Percentiles rank a stretch among this genome's conserved stretches.
Evolutionary conservation across 805 yeast species (phyloP).

Genomic region (Yamadazyma nakazawae): DNA sequence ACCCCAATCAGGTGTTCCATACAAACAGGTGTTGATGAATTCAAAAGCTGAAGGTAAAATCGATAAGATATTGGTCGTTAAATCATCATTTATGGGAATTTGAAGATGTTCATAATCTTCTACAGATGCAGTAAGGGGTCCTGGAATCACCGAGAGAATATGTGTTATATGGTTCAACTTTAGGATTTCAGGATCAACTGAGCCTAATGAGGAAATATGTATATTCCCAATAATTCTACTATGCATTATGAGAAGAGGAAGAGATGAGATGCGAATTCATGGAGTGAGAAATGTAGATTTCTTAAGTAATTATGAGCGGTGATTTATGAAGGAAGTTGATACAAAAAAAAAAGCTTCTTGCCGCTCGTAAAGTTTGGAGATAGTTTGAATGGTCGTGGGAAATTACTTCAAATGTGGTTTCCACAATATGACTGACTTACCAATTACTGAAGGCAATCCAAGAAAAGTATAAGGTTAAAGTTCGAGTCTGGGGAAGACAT

Average conservation of each 20-base stretch:
- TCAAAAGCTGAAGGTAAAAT: constrained; percentile 57
- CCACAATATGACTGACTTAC: too few species aligned
- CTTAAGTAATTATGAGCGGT: neutral
- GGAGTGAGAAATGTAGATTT: neutral
- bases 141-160: constrained; percentile 67
- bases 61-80: constrained; percentile 60
- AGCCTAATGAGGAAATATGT: constrained; percentile 61
- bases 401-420: too few species aligned
- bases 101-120: constrained; percentile 51
- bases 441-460: too few species aligned
- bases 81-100: constrained; percentile 71
- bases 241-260: constrained; percentile 17
- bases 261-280: constrained; percentile 8
- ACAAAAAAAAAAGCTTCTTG: too few species aligned
- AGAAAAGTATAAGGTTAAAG: too few species aligned
- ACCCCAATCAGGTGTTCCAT: constrained; percentile 26
- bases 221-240: constrained; percentile 76
- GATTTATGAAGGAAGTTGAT: too few species aligned
- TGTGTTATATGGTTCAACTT: constrained; percentile 54
- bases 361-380: too few species aligned
- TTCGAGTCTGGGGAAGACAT: neutral
- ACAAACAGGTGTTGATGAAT: constrained; percentile 44
- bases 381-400: too few species aligned
- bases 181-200: constrained; percentile 42
- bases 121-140: constrained; percentile 50